Evolutionary conservation across 2,329 filamentous ascomycete genomes (phyloP).

Genomic region (Pestalotiopsis fici): DNA sequence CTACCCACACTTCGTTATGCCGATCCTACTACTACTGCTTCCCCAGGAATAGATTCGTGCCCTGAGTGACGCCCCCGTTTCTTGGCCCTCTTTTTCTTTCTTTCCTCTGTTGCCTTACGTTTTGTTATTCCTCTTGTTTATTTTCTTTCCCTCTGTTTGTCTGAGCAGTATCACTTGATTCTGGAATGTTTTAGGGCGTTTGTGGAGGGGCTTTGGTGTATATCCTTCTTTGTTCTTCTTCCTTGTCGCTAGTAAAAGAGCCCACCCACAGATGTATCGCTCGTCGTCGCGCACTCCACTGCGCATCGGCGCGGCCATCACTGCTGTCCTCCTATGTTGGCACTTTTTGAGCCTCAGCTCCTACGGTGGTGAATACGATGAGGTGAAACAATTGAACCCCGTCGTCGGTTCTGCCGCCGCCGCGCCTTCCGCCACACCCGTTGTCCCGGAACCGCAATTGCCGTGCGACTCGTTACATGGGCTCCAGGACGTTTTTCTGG

Average conservation of each 20-base stretch:
- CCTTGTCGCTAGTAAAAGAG: not conserved
- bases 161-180: not conserved
- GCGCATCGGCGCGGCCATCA: not conserved
- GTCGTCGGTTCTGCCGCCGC: not conserved
- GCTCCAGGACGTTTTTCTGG: slow-evolving; percentile 53
- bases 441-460: not conserved
- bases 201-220: not conserved
- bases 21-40: not conserved
- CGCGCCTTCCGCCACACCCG: not conserved
- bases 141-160: not conserved
- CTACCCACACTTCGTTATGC: not conserved
- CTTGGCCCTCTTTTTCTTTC: not conserved
- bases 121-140: too few relatives aligned
- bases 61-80: not conserved
- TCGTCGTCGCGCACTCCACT: not conserved
- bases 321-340: not conserved
- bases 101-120: not conserved
- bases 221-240: not conserved
- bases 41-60: not conserved
- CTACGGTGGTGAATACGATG: not conserved
- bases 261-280: not conserved
- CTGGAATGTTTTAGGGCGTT: not conserved
- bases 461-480: slow-evolving; percentile 28
- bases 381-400: not conserved
- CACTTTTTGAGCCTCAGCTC: not conserved